phyloP scores from a whole-genome alignment of 2,329 filamentous ascomycete species.

The Zymoseptoria brevis region DNA sequence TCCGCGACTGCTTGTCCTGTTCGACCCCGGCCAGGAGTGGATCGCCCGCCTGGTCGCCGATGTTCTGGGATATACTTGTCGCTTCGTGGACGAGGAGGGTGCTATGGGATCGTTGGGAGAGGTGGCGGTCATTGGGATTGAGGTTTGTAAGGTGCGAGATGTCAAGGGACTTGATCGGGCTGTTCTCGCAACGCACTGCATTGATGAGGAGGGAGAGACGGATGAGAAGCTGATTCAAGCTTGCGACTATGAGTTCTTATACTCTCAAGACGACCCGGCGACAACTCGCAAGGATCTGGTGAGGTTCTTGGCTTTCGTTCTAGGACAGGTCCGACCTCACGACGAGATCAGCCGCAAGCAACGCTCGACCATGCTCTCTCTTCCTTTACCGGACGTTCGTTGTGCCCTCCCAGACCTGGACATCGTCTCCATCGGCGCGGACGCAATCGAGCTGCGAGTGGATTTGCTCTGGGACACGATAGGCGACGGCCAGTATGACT shows the following conservation, averaged over 20 bases:
- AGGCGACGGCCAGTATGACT: slow-evolving; percentile 52
- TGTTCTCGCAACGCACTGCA: slow-evolving; percentile 68
- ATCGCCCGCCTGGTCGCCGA: slow-evolving; percentile 71
- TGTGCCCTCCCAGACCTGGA: slow-evolving; percentile 77
- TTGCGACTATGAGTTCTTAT: slow-evolving; percentile 83
- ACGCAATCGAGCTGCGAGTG: slow-evolving; percentile 77
- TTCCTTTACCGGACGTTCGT: slow-evolving; percentile 78
- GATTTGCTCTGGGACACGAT: slow-evolving; percentile 70
- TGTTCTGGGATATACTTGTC: slow-evolving; percentile 66
- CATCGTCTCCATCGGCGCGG: slow-evolving; percentile 77
- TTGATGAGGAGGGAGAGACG: slow-evolving; percentile 53
- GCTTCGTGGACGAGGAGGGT: slow-evolving; percentile 44
- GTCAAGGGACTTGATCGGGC: slow-evolving; percentile 55
- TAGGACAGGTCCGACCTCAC: slow-evolving; percentile 73
- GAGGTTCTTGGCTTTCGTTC: slow-evolving; percentile 68
- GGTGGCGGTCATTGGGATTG: slow-evolving; percentile 59
- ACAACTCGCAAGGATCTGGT: slow-evolving; percentile 65
- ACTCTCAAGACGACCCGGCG: slow-evolving; percentile 47
- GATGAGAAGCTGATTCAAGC: slow-evolving; percentile 54
- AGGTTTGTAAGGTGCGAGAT: slow-evolving; percentile 47
- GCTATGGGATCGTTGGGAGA: slow-evolving; percentile 50
- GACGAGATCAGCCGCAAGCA: slow-evolving; percentile 68
- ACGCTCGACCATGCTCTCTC: slow-evolving; percentile 77
- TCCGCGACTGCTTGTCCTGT: slow-evolving; percentile 50
- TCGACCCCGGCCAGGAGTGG: slow-evolving; percentile 61